These are phyloP conservation scores for Medicago truncatula DNA, from an alignment of 306 rosid genomes.

Conservation along the genomic window MtrunA17r5.0-ANR NC_053045.1:48335001-48335500, in stretches of 20 bases:
- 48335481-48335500: slow-evolving; percentile 23
- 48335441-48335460: background rate
- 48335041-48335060: background rate
- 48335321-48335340: background rate
- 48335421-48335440: background rate
- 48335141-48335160: background rate
- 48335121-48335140: background rate
- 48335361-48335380: background rate
- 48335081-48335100: background rate
- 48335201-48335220: background rate
- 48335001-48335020: no score
- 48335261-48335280: background rate
- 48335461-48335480: slow-evolving; percentile 14
- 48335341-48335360: background rate
- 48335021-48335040: no score
- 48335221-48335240: background rate
- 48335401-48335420: background rate
- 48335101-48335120: background rate
- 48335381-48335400: slow-evolving; percentile 2
- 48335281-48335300: background rate
- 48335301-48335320: background rate
- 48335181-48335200: background rate
- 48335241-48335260: background rate
- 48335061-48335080: background rate
- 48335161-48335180: background rate